phyloP scores from a whole-genome alignment of 2,329 filamentous ascomycete genomes.

The Xylariomycetidae sp. region DNA sequence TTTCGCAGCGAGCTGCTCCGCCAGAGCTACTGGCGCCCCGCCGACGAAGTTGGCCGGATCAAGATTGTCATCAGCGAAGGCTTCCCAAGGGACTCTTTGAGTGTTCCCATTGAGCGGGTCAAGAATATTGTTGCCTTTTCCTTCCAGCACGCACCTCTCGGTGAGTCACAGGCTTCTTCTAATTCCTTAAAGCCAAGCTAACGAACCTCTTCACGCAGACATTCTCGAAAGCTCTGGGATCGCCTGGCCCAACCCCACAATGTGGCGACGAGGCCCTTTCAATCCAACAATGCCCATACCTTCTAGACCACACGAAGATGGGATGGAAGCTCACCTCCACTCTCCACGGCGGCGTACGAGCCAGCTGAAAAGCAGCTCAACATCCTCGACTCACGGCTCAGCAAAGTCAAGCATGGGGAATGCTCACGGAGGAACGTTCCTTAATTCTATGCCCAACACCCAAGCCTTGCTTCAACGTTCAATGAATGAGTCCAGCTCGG shows the following conservation, averaged over 20 bases:
- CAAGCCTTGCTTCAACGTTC: constrained; percentile 22
- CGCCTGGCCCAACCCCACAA: constrained; percentile 70
- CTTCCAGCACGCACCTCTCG: constrained; percentile 76
- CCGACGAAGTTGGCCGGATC: constrained; percentile 67
- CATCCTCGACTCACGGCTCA: no score
- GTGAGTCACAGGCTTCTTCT: constrained; percentile 41
- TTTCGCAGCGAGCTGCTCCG: constrained; percentile 66
- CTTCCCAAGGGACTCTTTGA: constrained; percentile 48
- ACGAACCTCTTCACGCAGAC: constrained; percentile 39
- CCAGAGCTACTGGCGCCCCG: constrained; percentile 65
- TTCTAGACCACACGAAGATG: constrained; percentile 36
- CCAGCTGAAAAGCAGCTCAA: constrained; percentile 12
- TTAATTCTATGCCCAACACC: constrained; percentile 23
- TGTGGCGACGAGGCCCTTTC: constrained; percentile 54
- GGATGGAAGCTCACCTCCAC: constrained; percentile 54
- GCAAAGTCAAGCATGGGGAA: no score
- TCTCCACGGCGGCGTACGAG: constrained; percentile 45
- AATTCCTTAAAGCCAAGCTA: constrained; percentile 1
- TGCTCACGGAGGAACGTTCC: no score
- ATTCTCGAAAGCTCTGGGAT: constrained; percentile 67
- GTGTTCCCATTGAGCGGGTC: constrained; percentile 55
- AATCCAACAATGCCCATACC: constrained; percentile 36
- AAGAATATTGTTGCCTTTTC: constrained; percentile 73
- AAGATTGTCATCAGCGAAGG: constrained; percentile 72
- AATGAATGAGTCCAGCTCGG: constrained; percentile 10